phyloP scores from a whole-genome alignment of 306 rosid species.

The Rubus parviflorus region DNA sequence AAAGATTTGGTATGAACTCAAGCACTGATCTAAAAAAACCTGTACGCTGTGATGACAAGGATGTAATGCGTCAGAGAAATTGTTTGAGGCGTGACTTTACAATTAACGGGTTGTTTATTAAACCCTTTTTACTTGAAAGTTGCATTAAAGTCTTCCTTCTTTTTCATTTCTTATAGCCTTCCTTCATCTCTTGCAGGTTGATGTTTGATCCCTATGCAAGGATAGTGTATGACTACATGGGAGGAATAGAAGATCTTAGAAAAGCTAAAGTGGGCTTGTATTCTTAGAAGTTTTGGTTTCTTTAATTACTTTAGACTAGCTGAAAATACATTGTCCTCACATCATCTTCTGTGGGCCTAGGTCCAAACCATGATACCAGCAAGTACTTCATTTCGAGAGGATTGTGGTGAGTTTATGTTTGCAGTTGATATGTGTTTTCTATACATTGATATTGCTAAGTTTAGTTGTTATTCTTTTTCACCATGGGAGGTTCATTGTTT shows the following conservation, averaged over 20 bases:
- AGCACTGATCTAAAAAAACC: slow-evolving; percentile 39
- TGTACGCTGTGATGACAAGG: slow-evolving; percentile 54
- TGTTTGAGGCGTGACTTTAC: slow-evolving; percentile 86
- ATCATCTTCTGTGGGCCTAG: slow-evolving; percentile 51
- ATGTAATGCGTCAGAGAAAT: slow-evolving; percentile 79
- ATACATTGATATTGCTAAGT: not conserved
- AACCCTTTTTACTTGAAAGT: slow-evolving; percentile 33
- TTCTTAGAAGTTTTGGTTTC: slow-evolving; percentile 39
- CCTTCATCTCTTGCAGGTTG: slow-evolving; percentile 53
- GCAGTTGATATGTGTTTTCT: slow-evolving; percentile 17
- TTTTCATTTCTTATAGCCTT: not conserved
- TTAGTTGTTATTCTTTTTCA: not conserved
- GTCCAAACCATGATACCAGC: slow-evolving; percentile 78
- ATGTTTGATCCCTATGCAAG: slow-evolving; percentile 75
- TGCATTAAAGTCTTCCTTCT: slow-evolving; percentile 20
- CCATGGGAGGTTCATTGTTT: not conserved
- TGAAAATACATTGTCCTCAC: slow-evolving; percentile 28
- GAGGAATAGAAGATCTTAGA: slow-evolving; percentile 75
- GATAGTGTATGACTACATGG: slow-evolving; percentile 75
- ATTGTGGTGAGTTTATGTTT: slow-evolving; percentile 64
- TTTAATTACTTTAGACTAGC: slow-evolving; percentile 26
- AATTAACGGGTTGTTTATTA: slow-evolving; percentile 69
- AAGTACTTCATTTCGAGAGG: slow-evolving; percentile 71
- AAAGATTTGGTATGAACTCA: slow-evolving; percentile 26
- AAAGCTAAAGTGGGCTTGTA: slow-evolving; percentile 64